Conservation (phyloP, 371 early-diverging fungal species). For the Choanephora cucurbitarum region DNA sequence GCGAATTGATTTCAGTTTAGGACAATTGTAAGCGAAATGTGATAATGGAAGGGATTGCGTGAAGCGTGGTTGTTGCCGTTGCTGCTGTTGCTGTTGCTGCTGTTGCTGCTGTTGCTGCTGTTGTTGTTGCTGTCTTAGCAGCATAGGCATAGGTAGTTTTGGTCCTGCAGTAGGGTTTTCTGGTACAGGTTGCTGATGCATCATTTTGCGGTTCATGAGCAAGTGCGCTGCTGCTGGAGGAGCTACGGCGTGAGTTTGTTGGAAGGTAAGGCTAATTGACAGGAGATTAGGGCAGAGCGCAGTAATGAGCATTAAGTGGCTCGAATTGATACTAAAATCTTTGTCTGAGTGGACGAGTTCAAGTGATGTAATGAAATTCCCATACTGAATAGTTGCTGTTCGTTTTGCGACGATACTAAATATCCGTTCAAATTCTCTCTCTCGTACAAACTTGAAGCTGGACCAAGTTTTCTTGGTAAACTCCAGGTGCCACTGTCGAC, state of each 20-base stretch:
- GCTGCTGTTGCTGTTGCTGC: constrained; percentile 15
- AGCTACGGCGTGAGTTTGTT: constrained; percentile 41
- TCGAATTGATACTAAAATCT: constrained; percentile 38
- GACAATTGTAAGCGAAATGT: constrained; percentile 49
- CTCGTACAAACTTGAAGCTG: constrained; percentile 40
- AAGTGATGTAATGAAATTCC: constrained; percentile 34
- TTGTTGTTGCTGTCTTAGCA: constrained; percentile 12
- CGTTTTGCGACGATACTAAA: constrained; percentile 41
- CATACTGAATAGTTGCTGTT: constrained; percentile 31
- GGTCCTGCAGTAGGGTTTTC: neutral
- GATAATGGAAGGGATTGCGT: constrained; percentile 41
- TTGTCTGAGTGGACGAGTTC: constrained; percentile 46
- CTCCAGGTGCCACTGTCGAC: constrained; percentile 34
- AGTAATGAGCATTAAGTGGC: constrained; percentile 40
- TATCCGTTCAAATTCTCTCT: constrained; percentile 46
- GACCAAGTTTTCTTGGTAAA: constrained; percentile 36
- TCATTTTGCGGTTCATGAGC: neutral
- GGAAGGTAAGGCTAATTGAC: constrained; percentile 40
- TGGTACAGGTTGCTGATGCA: constrained; percentile 6
- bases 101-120: constrained; percentile 12
- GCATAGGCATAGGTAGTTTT: constrained; percentile 8
- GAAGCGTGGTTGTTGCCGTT: constrained; percentile 14
- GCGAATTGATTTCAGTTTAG: constrained; percentile 34
- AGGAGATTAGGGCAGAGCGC: constrained; percentile 41
- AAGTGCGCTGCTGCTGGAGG: constrained; percentile 20